Base-by-base conservation (phyloP, 2,329 filamentous ascomycete species). In the Talaromyces sp. region DNA sequence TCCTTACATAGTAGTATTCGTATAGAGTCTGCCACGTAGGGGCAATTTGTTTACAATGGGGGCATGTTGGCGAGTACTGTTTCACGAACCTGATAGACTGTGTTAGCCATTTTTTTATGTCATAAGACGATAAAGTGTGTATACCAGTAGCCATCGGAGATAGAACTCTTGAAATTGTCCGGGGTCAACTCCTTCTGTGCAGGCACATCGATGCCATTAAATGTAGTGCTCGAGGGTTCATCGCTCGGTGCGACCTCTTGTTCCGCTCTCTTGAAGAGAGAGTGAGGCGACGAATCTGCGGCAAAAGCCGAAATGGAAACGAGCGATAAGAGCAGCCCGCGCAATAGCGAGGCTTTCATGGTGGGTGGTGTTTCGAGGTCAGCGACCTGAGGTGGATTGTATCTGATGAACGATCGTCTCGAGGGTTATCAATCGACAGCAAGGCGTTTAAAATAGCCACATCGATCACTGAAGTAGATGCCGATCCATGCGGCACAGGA, bases 21-120 rank as follows among this genome's bases (percentile, higher is more conserved):
- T 97, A 96, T 14, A 93, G 76, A 5, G 92, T 97, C 76, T 97
- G 92, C 81, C 86, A 97, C 56, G 85, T 88, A 8, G 94, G 94
- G 57, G 90, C 91, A 69, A 91, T 90, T 55, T 83, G 80, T 72
- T 83, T 83, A 78, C 92, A 97, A 75, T 96, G 91, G 53, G 82
- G 82, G 75, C 81, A 83, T 35, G 73, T 71, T 41, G 81, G 81
- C 52, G 81, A 83, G 63, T 78, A 81, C 63, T 81, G 76, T 68
- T 83, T 83, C 29, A 83, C 72, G 64, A 82, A 78, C 79, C 79
- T 81, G 62, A 27, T 21, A 31, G 43, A 48, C 4, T 43, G 31
- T 27, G 32, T 27, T 38, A 48, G 52, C 31, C n/a, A n/a, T n/a
- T 12, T 52, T 12, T 29, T n/a, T 12, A 17, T 52, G 46, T 41